Evolutionary conservation across 768 basidiomycete genomes (phyloP).

Genomic region (Collybiopsis confluens): DNA sequence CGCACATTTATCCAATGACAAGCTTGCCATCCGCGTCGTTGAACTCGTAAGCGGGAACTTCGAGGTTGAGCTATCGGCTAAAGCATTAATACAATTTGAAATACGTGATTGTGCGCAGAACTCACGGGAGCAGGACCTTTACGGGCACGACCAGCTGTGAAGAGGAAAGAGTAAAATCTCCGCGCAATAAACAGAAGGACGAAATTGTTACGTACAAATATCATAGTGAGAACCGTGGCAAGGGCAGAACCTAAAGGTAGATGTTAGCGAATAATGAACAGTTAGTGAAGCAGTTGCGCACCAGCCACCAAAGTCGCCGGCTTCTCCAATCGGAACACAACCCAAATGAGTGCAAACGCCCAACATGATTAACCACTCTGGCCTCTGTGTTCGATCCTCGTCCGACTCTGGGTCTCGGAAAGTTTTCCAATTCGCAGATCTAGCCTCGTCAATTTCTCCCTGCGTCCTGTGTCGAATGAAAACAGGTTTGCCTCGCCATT

Average conservation of each 20-base stretch:
- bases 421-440: conserved; percentile 74
- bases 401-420: conserved; percentile 93
- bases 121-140: conserved; percentile 95
- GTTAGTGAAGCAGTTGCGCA: conserved; percentile 30
- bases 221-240: conserved; percentile 99
- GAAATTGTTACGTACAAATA: conserved; percentile 62
- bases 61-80: conserved; percentile 75
- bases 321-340: conserved; percentile 97
- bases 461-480: conserved; percentile 96
- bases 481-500: conserved; percentile 99
- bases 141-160: conserved; percentile 84
- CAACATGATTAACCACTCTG: conserved; percentile 93
- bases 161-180: conserved; percentile 1
- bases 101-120: conserved; percentile 7
- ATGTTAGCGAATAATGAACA: not conserved
- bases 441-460: conserved; percentile 91
- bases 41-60: conserved; percentile 87
- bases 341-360: conserved; percentile 97
- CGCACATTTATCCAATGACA: conserved; percentile 71
- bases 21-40: conserved; percentile 85
- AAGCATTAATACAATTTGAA: conserved; percentile 2
- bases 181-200: not conserved
- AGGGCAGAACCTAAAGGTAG: conserved; percentile 78
- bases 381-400: conserved; percentile 84
- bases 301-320: conserved; percentile 98